Evolutionary conservation across 2,329 filamentous ascomycete genomes (phyloP).

Genomic region (Aspergillus ibericus): DNA sequence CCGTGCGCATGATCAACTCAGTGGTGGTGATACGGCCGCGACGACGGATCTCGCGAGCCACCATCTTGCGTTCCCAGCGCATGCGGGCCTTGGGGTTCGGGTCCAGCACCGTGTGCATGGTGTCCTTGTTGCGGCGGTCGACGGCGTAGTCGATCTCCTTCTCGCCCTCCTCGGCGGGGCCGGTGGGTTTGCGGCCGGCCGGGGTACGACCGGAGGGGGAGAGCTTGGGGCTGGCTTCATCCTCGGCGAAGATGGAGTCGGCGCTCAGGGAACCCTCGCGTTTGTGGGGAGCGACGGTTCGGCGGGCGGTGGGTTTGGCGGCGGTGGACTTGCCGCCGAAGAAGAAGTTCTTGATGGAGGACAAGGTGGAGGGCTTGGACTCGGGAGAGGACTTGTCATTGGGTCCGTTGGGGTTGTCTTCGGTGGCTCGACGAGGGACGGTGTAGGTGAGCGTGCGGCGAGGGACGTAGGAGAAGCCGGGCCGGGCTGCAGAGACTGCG

Average conservation of each 20-base stretch:
- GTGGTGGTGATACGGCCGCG: slow-evolving; percentile 66
- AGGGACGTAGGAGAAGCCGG: slow-evolving; percentile 34
- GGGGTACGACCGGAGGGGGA: slow-evolving; percentile 29
- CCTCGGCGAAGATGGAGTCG: slow-evolving; percentile 46
- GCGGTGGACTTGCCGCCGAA: slow-evolving; percentile 26
- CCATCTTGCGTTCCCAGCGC: slow-evolving; percentile 80
- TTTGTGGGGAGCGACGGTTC: slow-evolving; percentile 31
- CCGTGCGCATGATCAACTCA: slow-evolving; percentile 67
- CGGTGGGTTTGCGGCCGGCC: slow-evolving; percentile 22
- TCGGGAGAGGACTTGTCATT: slow-evolving; percentile 21
- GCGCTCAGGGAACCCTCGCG: slow-evolving; percentile 37
- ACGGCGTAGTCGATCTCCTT: slow-evolving; percentile 21
- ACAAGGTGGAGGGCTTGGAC: slow-evolving; percentile 26
- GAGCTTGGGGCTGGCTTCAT: slow-evolving; percentile 27
- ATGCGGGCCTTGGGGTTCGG: slow-evolving; percentile 71
- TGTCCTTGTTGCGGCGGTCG: slow-evolving; percentile 47
- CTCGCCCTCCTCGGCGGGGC: slow-evolving; percentile 12
- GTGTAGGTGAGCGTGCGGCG: slow-evolving; percentile 39
- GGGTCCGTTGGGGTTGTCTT: slow-evolving; percentile 21
- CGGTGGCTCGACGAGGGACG: slow-evolving; percentile 29
- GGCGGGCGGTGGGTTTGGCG: slow-evolving; percentile 31
- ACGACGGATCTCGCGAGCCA: slow-evolving; percentile 71
- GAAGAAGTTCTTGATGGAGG: slow-evolving; percentile 38
- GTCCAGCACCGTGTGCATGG: slow-evolving; percentile 66
- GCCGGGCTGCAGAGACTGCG: slow-evolving; percentile 29